phyloP scores from a whole-genome alignment of 257 asterid species.

The Parsonsia alboflavescens region DNA sequence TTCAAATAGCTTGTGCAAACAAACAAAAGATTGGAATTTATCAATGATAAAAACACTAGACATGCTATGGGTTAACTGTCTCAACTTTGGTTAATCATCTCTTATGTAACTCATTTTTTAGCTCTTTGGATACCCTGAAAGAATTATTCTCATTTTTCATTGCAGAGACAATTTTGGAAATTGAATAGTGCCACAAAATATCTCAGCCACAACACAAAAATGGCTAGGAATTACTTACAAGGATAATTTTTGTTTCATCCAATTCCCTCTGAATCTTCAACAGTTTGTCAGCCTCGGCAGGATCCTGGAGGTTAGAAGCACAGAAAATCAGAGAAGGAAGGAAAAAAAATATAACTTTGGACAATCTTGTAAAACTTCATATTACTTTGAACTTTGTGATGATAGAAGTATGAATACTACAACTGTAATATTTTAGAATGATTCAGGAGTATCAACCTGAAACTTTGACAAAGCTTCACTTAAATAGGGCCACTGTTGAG shows the following conservation, averaged over 20 bases:
- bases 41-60: too few relatives aligned
- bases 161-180: background rate
- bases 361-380: background rate
- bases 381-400: background rate
- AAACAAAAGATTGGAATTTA: too few relatives aligned
- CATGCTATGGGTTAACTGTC: too few relatives aligned
- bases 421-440: background rate
- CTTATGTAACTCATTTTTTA: background rate
- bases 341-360: conserved; percentile 2
- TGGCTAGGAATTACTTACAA: conserved; percentile 43
- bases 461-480: conserved; percentile 57
- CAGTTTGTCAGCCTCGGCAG: conserved; percentile 96
- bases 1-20: too few relatives aligned
- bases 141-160: background rate
- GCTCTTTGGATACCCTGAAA: background rate
- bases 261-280: conserved; percentile 84
- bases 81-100: too few relatives aligned
- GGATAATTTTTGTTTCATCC: conserved; percentile 95
- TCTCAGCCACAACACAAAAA: conserved; percentile 1
- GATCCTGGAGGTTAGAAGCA: conserved; percentile 48
- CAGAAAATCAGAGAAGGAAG: conserved; percentile 1
- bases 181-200: background rate
- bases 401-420: background rate
- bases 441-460: conserved; percentile 23
- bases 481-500: conserved; percentile 76